phyloP scores from a whole-genome alignment of 78 protist genomes.

The Diacronema lutheri region DNA sequence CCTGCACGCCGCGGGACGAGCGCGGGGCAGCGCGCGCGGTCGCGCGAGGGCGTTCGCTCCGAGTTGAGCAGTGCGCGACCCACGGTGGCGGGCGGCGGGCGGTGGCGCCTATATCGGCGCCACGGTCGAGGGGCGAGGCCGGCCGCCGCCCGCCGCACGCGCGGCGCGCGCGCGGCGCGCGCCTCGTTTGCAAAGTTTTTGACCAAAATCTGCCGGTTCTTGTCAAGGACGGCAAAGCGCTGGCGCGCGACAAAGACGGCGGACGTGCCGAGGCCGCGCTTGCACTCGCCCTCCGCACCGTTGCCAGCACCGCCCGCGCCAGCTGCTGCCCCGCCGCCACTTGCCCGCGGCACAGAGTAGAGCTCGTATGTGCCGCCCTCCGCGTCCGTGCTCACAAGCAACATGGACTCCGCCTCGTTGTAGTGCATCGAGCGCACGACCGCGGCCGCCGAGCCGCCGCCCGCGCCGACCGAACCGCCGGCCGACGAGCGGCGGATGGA shows the following conservation, averaged over 20 bases:
- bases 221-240: slow-evolving; percentile 90
- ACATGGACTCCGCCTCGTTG: neutral
- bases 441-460: neutral
- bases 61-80: neutral
- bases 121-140: neutral
- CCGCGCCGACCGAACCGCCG: too few species aligned
- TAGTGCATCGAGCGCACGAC: neutral
- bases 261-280: slow-evolving; percentile 73
- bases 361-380: slow-evolving; percentile 90
- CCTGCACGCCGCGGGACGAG: slow-evolving; percentile 12
- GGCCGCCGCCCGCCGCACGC: neutral
- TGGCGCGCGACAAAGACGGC: slow-evolving; percentile 89
- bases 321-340: neutral
- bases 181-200: slow-evolving; percentile 76
- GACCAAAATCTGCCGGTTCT: slow-evolving; percentile 67
- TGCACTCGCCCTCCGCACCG: slow-evolving; percentile 41
- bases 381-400: slow-evolving; percentile 17
- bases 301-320: neutral
- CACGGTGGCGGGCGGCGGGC: too few species aligned
- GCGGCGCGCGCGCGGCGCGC: too few species aligned
- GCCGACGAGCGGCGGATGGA: slow-evolving; percentile 19
- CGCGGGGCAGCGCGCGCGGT: too few species aligned
- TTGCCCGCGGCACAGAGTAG: slow-evolving; percentile 62
- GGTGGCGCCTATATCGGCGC: neutral
- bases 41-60: neutral